Evolutionary conservation across 192 early-diverging fungal genomes (phyloP).

Genomic region (Coemansia sp.): DNA sequence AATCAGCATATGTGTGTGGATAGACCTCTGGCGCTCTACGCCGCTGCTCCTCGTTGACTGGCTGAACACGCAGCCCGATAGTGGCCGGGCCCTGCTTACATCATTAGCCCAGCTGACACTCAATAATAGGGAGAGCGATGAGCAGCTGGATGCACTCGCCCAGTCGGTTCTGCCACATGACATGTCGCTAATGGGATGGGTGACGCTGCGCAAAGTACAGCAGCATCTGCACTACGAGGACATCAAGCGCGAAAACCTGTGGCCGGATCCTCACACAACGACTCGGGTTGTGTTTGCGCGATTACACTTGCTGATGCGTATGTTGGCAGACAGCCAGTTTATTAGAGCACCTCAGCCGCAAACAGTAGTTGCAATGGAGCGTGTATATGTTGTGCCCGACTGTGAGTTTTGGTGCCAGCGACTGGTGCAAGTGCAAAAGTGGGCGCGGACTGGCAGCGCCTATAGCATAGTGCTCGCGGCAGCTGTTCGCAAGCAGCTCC

Average conservation of each 20-base stretch:
- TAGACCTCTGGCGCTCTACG: slow-evolving; percentile 41
- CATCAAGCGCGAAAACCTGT: neutral
- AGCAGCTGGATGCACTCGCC: neutral
- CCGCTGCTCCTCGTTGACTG: neutral
- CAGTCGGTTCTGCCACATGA: slow-evolving; percentile 34
- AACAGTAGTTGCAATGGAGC: neutral
- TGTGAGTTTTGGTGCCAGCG: slow-evolving; percentile 5
- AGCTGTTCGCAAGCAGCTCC: neutral
- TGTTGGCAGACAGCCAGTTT: neutral
- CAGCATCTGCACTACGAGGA: slow-evolving; percentile 17
- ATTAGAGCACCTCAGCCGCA: neutral
- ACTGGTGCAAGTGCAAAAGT: neutral
- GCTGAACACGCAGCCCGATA: neutral
- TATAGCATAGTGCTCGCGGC: neutral
- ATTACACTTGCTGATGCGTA: neutral
- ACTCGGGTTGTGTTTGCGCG: neutral
- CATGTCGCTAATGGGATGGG: slow-evolving; percentile 40
- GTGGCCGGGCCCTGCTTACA: slow-evolving; percentile 5
- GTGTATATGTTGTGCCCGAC: neutral
- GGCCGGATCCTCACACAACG: neutral
- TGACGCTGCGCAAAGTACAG: slow-evolving; percentile 23
- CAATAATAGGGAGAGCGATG: neutral
- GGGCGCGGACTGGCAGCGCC: neutral
- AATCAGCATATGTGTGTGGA: slow-evolving; percentile 35
- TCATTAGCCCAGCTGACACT: slow-evolving; percentile 9